Evolutionary conservation across 345 rosid species (phyloP), one percentile per base, ranked within the genome.

Genomic region (Citrus sp.): DNA sequence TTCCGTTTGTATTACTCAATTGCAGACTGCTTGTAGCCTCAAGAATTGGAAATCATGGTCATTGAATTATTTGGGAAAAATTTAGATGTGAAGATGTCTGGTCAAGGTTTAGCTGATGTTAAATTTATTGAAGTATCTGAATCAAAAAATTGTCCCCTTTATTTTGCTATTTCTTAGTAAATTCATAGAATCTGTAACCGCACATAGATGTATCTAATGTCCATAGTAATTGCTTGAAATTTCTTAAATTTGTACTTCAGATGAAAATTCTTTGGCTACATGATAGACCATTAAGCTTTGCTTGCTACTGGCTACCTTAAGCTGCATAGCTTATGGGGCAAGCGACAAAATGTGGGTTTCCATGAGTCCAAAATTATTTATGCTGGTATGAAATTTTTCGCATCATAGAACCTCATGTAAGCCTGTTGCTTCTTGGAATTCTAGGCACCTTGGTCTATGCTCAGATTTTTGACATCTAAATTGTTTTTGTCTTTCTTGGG

Each of bases 1-100:
- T 72, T 65, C 10, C 56, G 32, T 42, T 78, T 74, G 1, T 64
- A n/a, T 24, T 67, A 64, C 55, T 61, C 18, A 61, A 27, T 3
- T 67, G 22, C 80, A 91, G 93, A 78, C 80, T 59, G 83, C 86
- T 38, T 64, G 19, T 66, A 82, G 85, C 66, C 75, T 84, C 54
- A 85, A 54, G 80, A 38, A 78, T 72, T 82, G 86, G 73, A 78
- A 86, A 81, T 84, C 89, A 60, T 84, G 78, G 0, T 7, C 21
- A 10, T 1, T 32, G 2, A 10, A 10, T 6, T 9, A 22, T 68
- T 35, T 40, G 14, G 21, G 61, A 28, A 63, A 3, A 76, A 24
- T 79, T 65, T 21, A 49, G 56, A 16, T 3, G 10, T 21, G 64
- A 34, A 56, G 54, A 76, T 24, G 28, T 42, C 38, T 24, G 25